These are phyloP conservation scores for Colletotrichum sp. DNA, from an alignment of 2,329 filamentous ascomycete species.

Conservation along the genomic window DNA sequence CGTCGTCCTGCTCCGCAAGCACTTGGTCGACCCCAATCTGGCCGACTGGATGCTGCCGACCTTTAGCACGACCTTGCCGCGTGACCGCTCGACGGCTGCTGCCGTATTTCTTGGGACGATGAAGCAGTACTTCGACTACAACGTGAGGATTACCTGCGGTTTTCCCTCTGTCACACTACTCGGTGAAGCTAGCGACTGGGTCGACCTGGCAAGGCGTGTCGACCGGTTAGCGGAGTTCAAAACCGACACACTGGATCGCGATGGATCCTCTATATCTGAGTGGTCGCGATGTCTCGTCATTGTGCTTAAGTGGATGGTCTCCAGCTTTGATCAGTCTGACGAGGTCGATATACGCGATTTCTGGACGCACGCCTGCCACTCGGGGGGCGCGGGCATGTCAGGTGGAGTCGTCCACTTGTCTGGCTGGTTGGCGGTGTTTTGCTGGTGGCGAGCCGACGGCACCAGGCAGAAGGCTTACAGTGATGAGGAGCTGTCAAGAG, in stretches of 20 bases:
- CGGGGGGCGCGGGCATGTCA: not conserved
- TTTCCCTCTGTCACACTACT: not conserved
- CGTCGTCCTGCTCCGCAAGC: not conserved
- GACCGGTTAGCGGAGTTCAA: not conserved
- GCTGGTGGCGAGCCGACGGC: not conserved
- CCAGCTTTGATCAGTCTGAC: conserved; percentile 15
- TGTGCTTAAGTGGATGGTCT: conserved; percentile 16
- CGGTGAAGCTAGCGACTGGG: not conserved
- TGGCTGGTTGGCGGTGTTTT: not conserved
- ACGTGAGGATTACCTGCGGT: not conserved
- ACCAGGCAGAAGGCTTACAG: not conserved
- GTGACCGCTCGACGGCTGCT: not conserved
- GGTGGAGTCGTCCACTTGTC: not conserved
- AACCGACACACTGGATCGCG: not conserved
- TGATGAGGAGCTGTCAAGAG: not conserved
- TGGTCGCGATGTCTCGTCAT: not conserved
- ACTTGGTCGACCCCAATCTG: not conserved
- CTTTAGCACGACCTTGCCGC: not conserved
- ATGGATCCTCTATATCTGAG: not conserved
- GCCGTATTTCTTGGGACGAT: not conserved
- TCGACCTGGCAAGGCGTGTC: not conserved
- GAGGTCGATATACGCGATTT: not conserved
- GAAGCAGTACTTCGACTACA: not conserved
- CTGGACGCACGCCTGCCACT: not conserved
- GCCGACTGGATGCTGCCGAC: not conserved